Base-by-base conservation (phyloP, 495 filamentous ascomycete genomes). In the Penicillium lagena region DNA sequence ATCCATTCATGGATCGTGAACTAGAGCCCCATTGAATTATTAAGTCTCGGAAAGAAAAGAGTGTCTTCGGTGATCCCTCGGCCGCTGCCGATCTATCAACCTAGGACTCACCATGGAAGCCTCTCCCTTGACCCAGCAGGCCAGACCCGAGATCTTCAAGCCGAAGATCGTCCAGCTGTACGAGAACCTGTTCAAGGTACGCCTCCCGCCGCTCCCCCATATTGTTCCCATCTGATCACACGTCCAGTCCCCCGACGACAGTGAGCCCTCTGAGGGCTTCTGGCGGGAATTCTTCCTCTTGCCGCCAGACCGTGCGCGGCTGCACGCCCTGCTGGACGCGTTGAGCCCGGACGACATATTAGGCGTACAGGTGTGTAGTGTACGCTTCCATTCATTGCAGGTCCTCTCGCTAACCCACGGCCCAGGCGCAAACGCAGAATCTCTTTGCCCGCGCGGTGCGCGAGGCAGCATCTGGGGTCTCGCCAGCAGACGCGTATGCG, bases 241-340 rank as follows among this genome's bases (percentile, higher is more conserved):
- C 29, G 5, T 12, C 9, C 54, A 66, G 66, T 49, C 47, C 2
- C 37, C 63, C 11, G 84, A 89, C 36, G 76, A 75, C 46, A 66
- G 76, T 33, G 82, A 87, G 32, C 81, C 81, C 40, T 77, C 85
- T 0, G 89, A 96, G 47, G 93, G 90, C 8, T 99, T 96, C 67
- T 99, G 93, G 94, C 77, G 80, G 42, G 91, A 96, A 67, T 88
- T 97, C 67, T 98, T 97, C 66, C 73, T 97, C 34, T 74, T 96
- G 39, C 77, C 77, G 39, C 90, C 93, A 29, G 85, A 95, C 59
- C 73, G 77, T 33, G 60, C 70, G 1, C 75, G 79, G 40, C 65
- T 98, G 43, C 77, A 76, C 50, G 66, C 66, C 33, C 74, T 90
- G 32, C 73, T 98, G 36, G 77, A 81, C 22, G 63, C 73, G 9